Evolutionary conservation across 2,329 filamentous ascomycete species (phyloP).

Genomic region (Microascus cirrosus): DNA sequence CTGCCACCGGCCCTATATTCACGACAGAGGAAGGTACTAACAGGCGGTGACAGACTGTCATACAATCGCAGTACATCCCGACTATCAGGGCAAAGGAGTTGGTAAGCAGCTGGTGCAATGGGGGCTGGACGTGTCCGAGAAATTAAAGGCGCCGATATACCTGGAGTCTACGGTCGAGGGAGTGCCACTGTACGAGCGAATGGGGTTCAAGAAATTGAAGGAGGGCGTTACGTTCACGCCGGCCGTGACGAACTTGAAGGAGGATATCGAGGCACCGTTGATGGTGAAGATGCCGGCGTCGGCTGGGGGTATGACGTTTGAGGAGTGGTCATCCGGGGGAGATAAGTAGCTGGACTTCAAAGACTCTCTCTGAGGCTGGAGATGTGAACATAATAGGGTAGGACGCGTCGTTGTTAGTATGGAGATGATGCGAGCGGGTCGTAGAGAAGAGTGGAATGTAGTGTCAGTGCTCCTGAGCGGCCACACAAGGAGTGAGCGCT

Average conservation of each 20-base stretch:
- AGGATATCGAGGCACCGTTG: conserved; percentile 24
- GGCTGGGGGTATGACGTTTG: conserved; percentile 18
- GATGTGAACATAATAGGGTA: no score
- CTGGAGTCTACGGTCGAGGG: conserved; percentile 31
- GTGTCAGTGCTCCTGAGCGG: no score
- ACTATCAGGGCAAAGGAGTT: conserved; percentile 27
- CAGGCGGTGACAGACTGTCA: conserved; percentile 13
- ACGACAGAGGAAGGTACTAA: not conserved
- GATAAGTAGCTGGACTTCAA: conserved; percentile 9
- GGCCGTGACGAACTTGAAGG: conserved; percentile 18
- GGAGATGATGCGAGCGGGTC: no score
- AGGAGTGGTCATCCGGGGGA: conserved; percentile 16
- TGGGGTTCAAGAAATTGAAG: conserved; percentile 28
- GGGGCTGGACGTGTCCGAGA: conserved; percentile 21
- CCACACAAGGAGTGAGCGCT: no score
- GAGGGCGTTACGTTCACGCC: conserved; percentile 25
- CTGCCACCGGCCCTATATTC: not conserved
- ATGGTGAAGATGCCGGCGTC: conserved; percentile 27
- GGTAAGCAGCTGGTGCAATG: conserved; percentile 27
- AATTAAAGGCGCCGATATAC: conserved; percentile 28
- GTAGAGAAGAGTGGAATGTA: no score
- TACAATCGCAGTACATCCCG: conserved; percentile 30
- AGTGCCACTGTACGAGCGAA: conserved; percentile 28
- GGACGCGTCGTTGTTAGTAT: no score
- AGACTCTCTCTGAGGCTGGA: no score